These are phyloP conservation scores for Elsinoe necatrix DNA, from an alignment of 2,329 filamentous ascomycete genomes.

Conservation along the genomic window DNA sequence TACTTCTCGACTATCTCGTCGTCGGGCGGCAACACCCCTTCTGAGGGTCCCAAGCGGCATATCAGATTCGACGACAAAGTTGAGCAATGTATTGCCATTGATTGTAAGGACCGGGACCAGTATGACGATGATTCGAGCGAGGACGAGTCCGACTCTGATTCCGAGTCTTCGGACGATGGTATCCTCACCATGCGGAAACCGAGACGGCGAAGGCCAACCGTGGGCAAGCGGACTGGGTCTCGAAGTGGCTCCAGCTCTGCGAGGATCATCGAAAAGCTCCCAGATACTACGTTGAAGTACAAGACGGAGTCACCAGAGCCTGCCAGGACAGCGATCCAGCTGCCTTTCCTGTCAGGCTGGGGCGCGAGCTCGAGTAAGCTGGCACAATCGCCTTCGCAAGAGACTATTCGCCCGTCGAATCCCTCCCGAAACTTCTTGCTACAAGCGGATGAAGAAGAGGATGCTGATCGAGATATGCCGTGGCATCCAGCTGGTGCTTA, in stretches of 20 bases:
- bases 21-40: slow-evolving; percentile 60
- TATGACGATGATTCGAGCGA: slow-evolving; percentile 47
- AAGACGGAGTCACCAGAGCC: slow-evolving; percentile 66
- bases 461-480: slow-evolving; percentile 37
- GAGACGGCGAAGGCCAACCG: slow-evolving; percentile 42
- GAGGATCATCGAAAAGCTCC: slow-evolving; percentile 81
- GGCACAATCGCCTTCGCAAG: slow-evolving; percentile 72
- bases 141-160: slow-evolving; percentile 40
- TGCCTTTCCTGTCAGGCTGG: slow-evolving; percentile 37
- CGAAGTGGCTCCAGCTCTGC: slow-evolving; percentile 51
- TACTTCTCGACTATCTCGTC: slow-evolving; percentile 54
- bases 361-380: slow-evolving; percentile 30
- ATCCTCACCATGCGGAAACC: slow-evolving; percentile 74
- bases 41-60: slow-evolving; percentile 61
- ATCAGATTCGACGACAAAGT: slow-evolving; percentile 97
- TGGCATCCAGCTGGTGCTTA: slow-evolving; percentile 37
- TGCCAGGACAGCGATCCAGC: slow-evolving; percentile 28
- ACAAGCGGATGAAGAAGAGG: slow-evolving; percentile 36
- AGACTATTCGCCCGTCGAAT: slow-evolving; percentile 66
- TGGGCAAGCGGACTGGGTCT: slow-evolving; percentile 38
- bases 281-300: slow-evolving; percentile 80
- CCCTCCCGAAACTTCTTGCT: slow-evolving; percentile 58
- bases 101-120: slow-evolving; percentile 71
- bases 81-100: slow-evolving; percentile 88
- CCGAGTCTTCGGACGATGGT: slow-evolving; percentile 54